Conservation (phyloP, 1,139 yeast species). For the Magnusiomyces paraingens region DNA sequence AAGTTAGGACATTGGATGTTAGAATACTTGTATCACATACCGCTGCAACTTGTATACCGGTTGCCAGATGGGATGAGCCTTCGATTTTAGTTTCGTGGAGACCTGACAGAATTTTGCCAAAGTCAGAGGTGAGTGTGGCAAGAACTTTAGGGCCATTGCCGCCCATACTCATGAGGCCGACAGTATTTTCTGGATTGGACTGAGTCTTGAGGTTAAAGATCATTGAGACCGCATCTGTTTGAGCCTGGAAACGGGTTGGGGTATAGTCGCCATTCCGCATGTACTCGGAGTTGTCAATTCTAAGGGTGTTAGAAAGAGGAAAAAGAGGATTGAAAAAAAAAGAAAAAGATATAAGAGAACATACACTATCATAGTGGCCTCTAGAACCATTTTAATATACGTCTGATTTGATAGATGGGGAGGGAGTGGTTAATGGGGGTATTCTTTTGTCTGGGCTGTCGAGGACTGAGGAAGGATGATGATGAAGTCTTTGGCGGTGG, state of each 20-base stretch:
- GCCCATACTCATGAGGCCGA: slow-evolving; percentile 6
- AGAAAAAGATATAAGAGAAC: slow-evolving; percentile 14
- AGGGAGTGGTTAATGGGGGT: neutral
- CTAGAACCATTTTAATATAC: slow-evolving; percentile 45
- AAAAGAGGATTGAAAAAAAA: neutral
- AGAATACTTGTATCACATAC: slow-evolving; percentile 18
- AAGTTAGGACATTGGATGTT: neutral
- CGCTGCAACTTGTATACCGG: slow-evolving; percentile 95
- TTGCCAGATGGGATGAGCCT: slow-evolving; percentile 64
- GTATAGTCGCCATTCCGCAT: slow-evolving; percentile 94
- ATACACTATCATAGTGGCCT: slow-evolving; percentile 86
- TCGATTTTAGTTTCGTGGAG: slow-evolving; percentile 72
- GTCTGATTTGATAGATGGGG: too few relatives aligned
- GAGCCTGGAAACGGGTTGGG: slow-evolving; percentile 87
- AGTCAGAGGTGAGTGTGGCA: slow-evolving; percentile 81
- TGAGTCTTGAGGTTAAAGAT: slow-evolving; percentile 82
- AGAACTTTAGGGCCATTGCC: slow-evolving; percentile 60
- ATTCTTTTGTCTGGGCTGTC: too few relatives aligned
- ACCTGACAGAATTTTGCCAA: slow-evolving; percentile 83
- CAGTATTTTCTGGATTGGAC: slow-evolving; percentile 84
- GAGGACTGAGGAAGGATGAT: too few relatives aligned
- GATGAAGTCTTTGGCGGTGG: neutral
- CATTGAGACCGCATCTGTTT: slow-evolving; percentile 83
- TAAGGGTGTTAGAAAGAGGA: slow-evolving; percentile 16
- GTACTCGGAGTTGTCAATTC: slow-evolving; percentile 88